Percentiles rank a stretch among this genome's conserved stretches.
Conservation (phyloP, 768 basidiomycete species). For the Naganishia vaughanmartiniae region DNA sequence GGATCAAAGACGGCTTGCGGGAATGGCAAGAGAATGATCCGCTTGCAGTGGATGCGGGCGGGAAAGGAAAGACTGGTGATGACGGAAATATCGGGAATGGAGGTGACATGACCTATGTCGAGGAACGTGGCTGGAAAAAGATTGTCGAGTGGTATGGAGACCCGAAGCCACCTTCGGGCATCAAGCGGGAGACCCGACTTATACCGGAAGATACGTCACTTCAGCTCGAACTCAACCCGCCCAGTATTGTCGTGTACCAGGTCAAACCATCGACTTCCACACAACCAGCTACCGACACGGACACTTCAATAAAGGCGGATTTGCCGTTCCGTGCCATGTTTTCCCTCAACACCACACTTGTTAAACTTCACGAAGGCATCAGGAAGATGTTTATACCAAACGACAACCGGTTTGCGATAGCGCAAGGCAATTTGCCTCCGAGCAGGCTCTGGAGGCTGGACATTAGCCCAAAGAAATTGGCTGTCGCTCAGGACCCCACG, state of each 20-base stretch:
- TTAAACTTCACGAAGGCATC: conserved; percentile 13
- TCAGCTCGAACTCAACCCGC: conserved; percentile 70
- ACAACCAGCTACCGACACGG: conserved; percentile 28
- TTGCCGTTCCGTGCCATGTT: conserved; percentile 8
- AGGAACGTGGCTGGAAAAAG: conserved; percentile 26
- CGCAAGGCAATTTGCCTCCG: conserved; percentile 2
- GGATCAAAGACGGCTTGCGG: conserved; percentile 21
- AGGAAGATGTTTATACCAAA: conserved; percentile 22
- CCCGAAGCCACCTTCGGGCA: conserved; percentile 1
- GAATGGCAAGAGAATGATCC: conserved; percentile 17
- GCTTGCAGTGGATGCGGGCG: not conserved
- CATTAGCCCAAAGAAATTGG: conserved; percentile 11
- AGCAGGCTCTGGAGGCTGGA: conserved; percentile 20
- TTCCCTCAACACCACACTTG: not conserved
- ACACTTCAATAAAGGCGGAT: not conserved
- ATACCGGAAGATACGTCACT: conserved; percentile 38
- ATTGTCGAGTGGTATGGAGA: conserved; percentile 31
- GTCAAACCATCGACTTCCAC: conserved; percentile 50
- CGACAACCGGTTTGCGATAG: conserved; percentile 3
- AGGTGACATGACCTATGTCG: conserved; percentile 27
- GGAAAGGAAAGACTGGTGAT: conserved; percentile 17
- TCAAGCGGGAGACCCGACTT: conserved; percentile 12
- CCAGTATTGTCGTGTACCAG: conserved; percentile 61
- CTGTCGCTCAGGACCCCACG: conserved; percentile 11
- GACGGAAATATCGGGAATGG: conserved; percentile 8